Base-by-base conservation (phyloP, 768 basidiomycete genomes). In the Russula abietina region DNA sequence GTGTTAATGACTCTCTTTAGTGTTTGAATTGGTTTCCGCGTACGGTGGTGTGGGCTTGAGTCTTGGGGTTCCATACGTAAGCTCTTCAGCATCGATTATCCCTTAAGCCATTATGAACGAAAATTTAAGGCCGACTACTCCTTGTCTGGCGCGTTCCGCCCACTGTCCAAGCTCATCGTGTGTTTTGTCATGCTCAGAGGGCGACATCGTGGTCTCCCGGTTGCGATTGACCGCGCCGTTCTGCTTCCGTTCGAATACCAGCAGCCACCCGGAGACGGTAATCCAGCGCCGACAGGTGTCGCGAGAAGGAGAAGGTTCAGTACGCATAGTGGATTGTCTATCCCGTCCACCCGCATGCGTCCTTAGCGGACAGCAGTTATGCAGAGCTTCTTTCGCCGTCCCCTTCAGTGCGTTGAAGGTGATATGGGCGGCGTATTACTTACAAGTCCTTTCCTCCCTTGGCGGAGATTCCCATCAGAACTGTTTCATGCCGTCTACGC, bases 131-230 rank as follows among this genome's bases (percentile, higher is more conserved):
- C 83, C 71, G 88, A 89, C 71, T 91, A 84, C 69, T 91, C 91
- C 0, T 81, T 98, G 58, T 83, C 84, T 6, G 95, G 93, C 2
- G 83, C 87, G 11, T 85, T 95, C 62, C 77, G 80, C 16, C 82
- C 88, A 0, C 74, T 97, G 6, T 94, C 93, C 0, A 98, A 98
- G 73, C 80, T 98, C 39, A 85, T 98, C 60, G 68, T 98, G 30
- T 87, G 85, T 70, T 73, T 83, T 11, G 93, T 98, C 67, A 98
- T 98, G 92, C 81, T 99, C 64, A 89, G 97, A 61, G 93, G 94
- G 9, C 83, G 93, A 14, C 94, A 98, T 73, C 87, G 94, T 52
- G 91, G 92, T 41, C 76, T 93, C 8, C 91, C 91, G 0, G 87
- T 90, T 24, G 92, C 91, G 10, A 92, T 94, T 52, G 91, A 93